phyloP scores from a whole-genome alignment of 257 asterid genomes.

The Solanum sejunctum region DNA sequence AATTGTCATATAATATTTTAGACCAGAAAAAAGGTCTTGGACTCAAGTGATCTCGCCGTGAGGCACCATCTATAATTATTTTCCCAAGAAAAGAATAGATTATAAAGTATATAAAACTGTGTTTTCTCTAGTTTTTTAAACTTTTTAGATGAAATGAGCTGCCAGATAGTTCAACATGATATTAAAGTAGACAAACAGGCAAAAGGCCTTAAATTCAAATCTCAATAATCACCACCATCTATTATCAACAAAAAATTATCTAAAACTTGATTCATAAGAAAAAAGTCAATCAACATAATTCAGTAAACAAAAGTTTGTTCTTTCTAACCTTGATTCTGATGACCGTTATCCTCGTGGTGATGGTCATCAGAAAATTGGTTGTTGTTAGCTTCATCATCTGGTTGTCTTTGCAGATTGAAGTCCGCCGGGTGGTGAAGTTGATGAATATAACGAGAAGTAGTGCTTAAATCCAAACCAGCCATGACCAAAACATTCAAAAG shows the following conservation, averaged over 20 bases:
- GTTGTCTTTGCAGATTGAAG: not conserved
- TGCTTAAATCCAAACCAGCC: slow-evolving; percentile 9
- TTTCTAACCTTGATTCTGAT: not conserved
- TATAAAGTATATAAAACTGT: not conserved
- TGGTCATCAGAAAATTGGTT: not conserved
- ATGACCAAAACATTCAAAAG: slow-evolving; percentile 5
- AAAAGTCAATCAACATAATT: not conserved
- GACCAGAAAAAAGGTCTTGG: not conserved
- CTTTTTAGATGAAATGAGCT: not conserved
- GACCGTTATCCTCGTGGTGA: not conserved
- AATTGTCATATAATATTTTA: not conserved
- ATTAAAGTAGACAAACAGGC: not conserved
- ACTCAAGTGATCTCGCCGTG: not conserved
- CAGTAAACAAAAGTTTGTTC: not conserved
- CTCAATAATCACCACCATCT: not conserved
- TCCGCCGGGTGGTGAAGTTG: slow-evolving; percentile 3
- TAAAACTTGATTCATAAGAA: not conserved
- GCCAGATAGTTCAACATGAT: not conserved
- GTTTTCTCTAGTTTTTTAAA: not conserved
- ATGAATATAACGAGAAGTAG: not conserved
- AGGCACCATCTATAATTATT: not conserved
- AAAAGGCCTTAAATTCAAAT: not conserved
- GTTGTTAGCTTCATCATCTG: not conserved
- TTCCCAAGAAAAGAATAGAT: not conserved
- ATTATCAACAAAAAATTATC: not conserved